Evolutionary conservation across 2,329 filamentous ascomycete genomes (phyloP).

Genomic region (Xylariales sp.): DNA sequence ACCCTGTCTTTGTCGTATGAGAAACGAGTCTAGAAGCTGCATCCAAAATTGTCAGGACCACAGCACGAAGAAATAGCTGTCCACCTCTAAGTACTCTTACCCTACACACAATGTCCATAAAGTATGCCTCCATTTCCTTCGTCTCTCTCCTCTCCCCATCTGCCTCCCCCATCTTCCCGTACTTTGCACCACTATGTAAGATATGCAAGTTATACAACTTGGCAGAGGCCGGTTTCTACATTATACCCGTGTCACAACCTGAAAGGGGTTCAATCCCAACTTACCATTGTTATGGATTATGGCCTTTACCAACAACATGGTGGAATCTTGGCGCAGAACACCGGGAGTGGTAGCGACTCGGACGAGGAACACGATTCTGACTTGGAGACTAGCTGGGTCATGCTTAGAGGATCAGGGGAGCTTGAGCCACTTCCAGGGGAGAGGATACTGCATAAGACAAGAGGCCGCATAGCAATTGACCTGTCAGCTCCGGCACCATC

Average conservation of each 20-base stretch:
- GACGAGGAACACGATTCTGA: conserved; percentile 45
- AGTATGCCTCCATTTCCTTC: conserved; percentile 26
- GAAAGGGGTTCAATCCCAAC: not conserved
- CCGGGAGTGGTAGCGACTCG: conserved; percentile 22
- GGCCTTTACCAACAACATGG: conserved; percentile 39
- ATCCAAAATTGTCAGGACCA: conserved; percentile 27
- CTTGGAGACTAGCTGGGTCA: conserved; percentile 67
- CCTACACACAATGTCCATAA: conserved; percentile 36
- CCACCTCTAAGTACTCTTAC: conserved; percentile 22
- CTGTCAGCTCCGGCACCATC: conserved; percentile 67
- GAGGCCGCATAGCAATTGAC: conserved; percentile 71
- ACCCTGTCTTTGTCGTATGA: conserved; percentile 25
- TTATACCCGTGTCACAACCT: conserved; percentile 6
- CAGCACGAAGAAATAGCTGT: conserved; percentile 8
- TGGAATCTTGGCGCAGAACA: conserved; percentile 35
- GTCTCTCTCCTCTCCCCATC: conserved; percentile 14
- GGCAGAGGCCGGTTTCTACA: not conserved
- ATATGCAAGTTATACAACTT: not conserved
- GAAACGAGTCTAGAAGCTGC: conserved; percentile 31
- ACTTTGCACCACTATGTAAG: conserved; percentile 17
- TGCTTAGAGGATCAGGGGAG: conserved; percentile 69
- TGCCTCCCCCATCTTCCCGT: conserved; percentile 9
- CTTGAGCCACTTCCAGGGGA: conserved; percentile 86
- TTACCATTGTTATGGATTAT: conserved; percentile 26
- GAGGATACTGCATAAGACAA: conserved; percentile 73